A percentile compares a stretch with the other conserved stretches of the same genome.
Evolutionary conservation across 2,329 filamentous ascomycete species (phyloP).

Genomic region (Colletotrichum eleusines): DNA sequence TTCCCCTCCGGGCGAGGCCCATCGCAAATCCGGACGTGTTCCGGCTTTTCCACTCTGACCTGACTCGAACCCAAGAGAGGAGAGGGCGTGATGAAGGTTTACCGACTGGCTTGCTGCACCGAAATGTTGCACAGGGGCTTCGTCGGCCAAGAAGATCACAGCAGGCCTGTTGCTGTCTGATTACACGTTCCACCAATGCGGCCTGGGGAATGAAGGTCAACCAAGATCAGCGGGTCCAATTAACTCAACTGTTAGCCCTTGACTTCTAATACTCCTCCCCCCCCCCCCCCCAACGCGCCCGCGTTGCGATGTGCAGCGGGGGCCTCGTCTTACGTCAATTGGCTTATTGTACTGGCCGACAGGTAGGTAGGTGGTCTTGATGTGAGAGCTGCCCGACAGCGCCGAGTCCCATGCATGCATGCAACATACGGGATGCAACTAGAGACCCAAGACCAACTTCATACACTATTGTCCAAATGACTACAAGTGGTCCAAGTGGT

Average conservation of each 20-base stretch:
- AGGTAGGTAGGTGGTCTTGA: not conserved
- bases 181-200: conserved; percentile 26
- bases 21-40: not conserved
- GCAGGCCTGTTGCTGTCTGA: conserved; percentile 2
- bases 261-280: not conserved
- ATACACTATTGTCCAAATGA: not conserved
- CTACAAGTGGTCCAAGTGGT: not conserved
- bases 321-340: not conserved
- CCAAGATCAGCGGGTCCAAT: not conserved
- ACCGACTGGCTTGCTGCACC: conserved; percentile 4
- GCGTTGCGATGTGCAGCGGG: not conserved
- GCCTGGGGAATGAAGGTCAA: conserved; percentile 22
- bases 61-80: not conserved
- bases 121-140: not conserved
- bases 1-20: not conserved
- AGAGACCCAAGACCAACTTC: not conserved
- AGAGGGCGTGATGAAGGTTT: not conserved
- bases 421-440: not conserved
- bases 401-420: not conserved
- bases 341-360: not conserved
- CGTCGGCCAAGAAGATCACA: not conserved
- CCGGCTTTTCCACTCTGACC: not conserved
- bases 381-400: not conserved
- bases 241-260: not conserved
- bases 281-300: not conserved